phyloP scores from a whole-genome alignment of 2,329 filamentous ascomycete genomes.

The Lachnellula cervina region DNA sequence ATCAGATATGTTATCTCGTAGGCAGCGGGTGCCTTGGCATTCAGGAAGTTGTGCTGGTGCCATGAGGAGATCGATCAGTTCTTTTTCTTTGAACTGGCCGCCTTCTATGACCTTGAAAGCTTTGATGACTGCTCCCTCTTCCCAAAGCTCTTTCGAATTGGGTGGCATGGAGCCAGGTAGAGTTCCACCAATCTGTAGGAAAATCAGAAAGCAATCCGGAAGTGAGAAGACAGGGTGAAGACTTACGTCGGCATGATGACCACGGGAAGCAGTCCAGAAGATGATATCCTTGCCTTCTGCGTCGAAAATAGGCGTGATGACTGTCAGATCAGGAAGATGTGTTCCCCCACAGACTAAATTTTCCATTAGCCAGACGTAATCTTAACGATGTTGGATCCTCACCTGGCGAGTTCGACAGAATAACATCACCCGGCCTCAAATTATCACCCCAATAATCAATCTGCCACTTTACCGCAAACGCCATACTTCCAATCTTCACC shows the following conservation, averaged over 20 bases:
- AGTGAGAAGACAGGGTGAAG: not conserved
- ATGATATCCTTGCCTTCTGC: slow-evolving; percentile 55
- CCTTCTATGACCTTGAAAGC: slow-evolving; percentile 65
- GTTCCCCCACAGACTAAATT: slow-evolving; percentile 53
- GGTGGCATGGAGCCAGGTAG: slow-evolving; percentile 78
- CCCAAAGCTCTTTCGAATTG: slow-evolving; percentile 58
- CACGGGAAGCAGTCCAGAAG: slow-evolving; percentile 78
- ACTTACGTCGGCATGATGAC: slow-evolving; percentile 65
- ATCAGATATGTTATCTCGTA: slow-evolving; percentile 48
- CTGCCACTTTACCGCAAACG: slow-evolving; percentile 56
- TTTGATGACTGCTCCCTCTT: slow-evolving; percentile 59
- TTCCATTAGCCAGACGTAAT: not conserved
- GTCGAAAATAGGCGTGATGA: slow-evolving; percentile 72
- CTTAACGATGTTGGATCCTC: not conserved
- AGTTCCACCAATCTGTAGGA: slow-evolving; percentile 64
- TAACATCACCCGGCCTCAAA: slow-evolving; percentile 69
- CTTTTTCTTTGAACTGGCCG: slow-evolving; percentile 70
- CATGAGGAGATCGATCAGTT: slow-evolving; percentile 64
- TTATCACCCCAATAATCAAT: slow-evolving; percentile 73
- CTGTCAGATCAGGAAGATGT: slow-evolving; percentile 75
- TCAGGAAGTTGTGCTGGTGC: slow-evolving; percentile 69
- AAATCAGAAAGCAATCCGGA: not conserved
- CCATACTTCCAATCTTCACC: slow-evolving; percentile 5
- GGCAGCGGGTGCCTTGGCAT: slow-evolving; percentile 69
- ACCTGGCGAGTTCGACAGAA: slow-evolving; percentile 74